These are phyloP conservation scores for Apiotrichum sp. DNA, from an alignment of 1,284 basidiomycete genomes.

Conservation along the genomic window DNA sequence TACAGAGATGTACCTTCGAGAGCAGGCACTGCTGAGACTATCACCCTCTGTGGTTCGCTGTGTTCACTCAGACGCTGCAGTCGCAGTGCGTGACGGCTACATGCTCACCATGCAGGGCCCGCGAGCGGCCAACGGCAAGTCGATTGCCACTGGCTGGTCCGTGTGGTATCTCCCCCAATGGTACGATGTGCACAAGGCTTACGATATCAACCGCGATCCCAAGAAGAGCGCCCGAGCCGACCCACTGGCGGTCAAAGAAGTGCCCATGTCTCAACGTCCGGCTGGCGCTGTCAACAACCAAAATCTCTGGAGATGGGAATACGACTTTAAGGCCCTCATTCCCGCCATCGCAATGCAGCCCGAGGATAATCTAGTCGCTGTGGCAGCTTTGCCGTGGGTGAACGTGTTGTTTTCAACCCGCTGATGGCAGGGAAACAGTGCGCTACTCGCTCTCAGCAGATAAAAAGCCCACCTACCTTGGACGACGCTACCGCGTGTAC, in stretches of 20 bases:
- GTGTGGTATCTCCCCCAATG: conserved; percentile 2
- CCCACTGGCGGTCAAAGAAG: background rate
- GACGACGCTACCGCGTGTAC: conserved; percentile 2
- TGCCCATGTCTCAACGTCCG: background rate
- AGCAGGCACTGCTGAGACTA: conserved; percentile 2
- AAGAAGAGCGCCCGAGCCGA: background rate
- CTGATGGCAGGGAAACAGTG: background rate
- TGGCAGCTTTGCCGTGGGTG: background rate
- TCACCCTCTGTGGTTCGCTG: background rate
- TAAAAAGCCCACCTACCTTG: background rate
- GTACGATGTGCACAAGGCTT: conserved; percentile 1
- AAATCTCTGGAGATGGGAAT: conserved; percentile 9
- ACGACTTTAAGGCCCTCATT: background rate
- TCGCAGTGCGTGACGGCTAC: conserved; percentile 4
- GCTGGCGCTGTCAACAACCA: background rate
- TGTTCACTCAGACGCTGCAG: background rate
- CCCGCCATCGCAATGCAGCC: conserved; percentile 3
- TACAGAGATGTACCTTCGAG: conserved; percentile 3
- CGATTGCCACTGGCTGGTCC: conserved; percentile 1
- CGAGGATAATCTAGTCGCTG: conserved; percentile 3
- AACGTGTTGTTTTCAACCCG: too few species aligned
- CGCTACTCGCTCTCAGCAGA: background rate
- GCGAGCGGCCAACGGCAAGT: background rate
- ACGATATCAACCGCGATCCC: background rate
- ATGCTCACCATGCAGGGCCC: background rate